Conservation (phyloP, 106 monocot species). For the Allium sativum region DNA sequence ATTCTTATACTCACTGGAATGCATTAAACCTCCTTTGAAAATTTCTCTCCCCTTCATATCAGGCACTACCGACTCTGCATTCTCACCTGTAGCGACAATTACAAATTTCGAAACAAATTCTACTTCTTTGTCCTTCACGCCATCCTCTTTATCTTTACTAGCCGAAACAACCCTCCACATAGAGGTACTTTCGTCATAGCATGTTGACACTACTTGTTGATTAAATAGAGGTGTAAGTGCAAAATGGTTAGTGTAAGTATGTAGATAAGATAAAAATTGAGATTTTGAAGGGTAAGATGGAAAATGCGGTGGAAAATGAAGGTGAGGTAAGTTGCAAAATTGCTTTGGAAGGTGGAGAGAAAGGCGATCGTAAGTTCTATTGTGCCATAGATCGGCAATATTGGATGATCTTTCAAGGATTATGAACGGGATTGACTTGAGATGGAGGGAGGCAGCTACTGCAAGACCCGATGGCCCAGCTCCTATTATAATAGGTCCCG, state of each 20-base stretch:
- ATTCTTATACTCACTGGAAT: slow-evolving; percentile 39
- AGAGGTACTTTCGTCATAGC: slow-evolving; percentile 22
- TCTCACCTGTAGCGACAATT: slow-evolving; percentile 90
- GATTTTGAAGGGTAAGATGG: slow-evolving; percentile 80
- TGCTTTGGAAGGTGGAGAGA: slow-evolving; percentile 81
- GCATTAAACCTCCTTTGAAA: slow-evolving; percentile 31
- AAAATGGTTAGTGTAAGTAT: slow-evolving; percentile 49
- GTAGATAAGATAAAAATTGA: slow-evolving; percentile 70
- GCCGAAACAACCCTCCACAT: slow-evolving; percentile 36
- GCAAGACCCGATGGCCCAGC: slow-evolving; percentile 90
- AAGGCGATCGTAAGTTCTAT: slow-evolving; percentile 77
- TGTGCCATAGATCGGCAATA: slow-evolving; percentile 70
- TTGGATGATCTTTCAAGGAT: slow-evolving; percentile 58
- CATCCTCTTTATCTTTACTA: not conserved
- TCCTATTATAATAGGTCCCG: slow-evolving; percentile 72
- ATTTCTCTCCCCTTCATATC: slow-evolving; percentile 33
- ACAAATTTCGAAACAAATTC: slow-evolving; percentile 53
- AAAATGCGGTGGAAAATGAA: slow-evolving; percentile 54
- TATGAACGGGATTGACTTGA: slow-evolving; percentile 42
- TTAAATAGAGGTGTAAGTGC: slow-evolving; percentile 39
- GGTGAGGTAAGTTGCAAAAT: slow-evolving; percentile 76
- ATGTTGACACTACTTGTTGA: slow-evolving; percentile 28
- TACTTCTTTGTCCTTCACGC: not conserved
- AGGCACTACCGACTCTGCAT: slow-evolving; percentile 63
- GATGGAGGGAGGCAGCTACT: slow-evolving; percentile 57